phyloP scores from a whole-genome alignment of 345 rosid genomes.

The Eucalyptus decipiens region DNA sequence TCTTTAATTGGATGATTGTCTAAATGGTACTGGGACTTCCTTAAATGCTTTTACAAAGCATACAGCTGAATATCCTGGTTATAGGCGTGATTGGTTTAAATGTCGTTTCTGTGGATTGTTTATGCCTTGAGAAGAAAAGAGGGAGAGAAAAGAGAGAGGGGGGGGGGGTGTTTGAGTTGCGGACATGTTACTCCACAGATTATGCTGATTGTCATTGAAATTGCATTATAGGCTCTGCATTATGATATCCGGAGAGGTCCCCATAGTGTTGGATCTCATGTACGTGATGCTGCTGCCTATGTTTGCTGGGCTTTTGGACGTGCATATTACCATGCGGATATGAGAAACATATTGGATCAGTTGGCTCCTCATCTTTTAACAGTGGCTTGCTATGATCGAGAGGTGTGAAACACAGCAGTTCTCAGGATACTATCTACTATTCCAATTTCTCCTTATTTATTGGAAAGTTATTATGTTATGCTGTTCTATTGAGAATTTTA shows the following conservation, averaged over 20 bases:
- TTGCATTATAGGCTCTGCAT: conserved; percentile 64
- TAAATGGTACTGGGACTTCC: not conserved
- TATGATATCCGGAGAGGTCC: conserved; percentile 97
- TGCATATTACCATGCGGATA: conserved; percentile 74
- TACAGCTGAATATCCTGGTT: not conserved
- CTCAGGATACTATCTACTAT: not conserved
- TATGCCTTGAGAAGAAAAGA: not conserved
- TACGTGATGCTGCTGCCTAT: conserved; percentile 99
- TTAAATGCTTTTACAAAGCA: not conserved
- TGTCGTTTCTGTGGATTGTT: not conserved
- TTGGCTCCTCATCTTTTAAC: conserved; percentile 83
- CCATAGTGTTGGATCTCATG: conserved; percentile 98
- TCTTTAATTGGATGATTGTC: not conserved
- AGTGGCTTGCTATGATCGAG: conserved; percentile 91
- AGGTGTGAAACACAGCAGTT: conserved; percentile 27
- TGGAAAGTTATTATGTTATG: not conserved
- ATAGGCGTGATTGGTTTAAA: not conserved
- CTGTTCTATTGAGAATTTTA: not conserved
- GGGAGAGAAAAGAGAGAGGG: accelerated
- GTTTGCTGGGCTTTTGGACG: conserved; percentile 99
- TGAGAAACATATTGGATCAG: conserved; percentile 77
- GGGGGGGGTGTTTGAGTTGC: too few relatives aligned
- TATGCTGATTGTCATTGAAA: not conserved
- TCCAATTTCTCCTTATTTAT: not conserved
- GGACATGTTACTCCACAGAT: not conserved